Base-by-base conservation (phyloP, 805 yeast species). In the Ogataea pilisensis region DNA sequence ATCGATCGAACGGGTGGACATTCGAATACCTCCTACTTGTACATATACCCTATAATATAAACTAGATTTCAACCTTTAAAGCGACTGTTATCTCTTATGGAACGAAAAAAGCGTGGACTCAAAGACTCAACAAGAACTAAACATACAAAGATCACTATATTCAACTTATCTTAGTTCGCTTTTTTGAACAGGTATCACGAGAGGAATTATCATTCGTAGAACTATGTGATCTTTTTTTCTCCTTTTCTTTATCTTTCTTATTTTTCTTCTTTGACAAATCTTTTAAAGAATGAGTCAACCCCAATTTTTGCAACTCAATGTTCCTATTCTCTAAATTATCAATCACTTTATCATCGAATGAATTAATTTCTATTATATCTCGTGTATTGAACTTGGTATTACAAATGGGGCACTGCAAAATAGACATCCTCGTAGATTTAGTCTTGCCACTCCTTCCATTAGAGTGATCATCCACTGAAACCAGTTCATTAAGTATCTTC, bases 331-430 rank as follows among this genome's bases (percentile, higher is more conserved):
- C 51, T 20, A 52, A 39, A 14, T 35, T 14, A 5, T 31, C 32
- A 7, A 33, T 24, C 3, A 37, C 35, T n/a, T 41, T 31, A 1
- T 21, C 36, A 37, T 43, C 51, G 5, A 20, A 26, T 2, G 56
- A 44, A 31, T 60, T 55, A 8, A 63, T 47, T 5, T 64, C 61
- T 4, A 78, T 62, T 2, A 75, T 48, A 41, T 60, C 55, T 18
- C 52, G 26, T 3, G 46, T 38, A 11, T 37, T 39, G 30, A 50
- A 48, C 3, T 8, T 13, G 3, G 21, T 20, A 19, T 51, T 55
- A 54, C 84, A 79, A 3, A 58, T 51, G 2, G 78, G 76, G 49
- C 79, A 74, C 18, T 49, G 43, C 16, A 43, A 34, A 2, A 35
- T 35, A 5, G 44, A 22, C 11, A 18, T 22, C 12, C 12, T n/a